Evolutionary conservation across 2,329 filamentous ascomycete species (phyloP).

Genomic region (Madurella fahalii): DNA sequence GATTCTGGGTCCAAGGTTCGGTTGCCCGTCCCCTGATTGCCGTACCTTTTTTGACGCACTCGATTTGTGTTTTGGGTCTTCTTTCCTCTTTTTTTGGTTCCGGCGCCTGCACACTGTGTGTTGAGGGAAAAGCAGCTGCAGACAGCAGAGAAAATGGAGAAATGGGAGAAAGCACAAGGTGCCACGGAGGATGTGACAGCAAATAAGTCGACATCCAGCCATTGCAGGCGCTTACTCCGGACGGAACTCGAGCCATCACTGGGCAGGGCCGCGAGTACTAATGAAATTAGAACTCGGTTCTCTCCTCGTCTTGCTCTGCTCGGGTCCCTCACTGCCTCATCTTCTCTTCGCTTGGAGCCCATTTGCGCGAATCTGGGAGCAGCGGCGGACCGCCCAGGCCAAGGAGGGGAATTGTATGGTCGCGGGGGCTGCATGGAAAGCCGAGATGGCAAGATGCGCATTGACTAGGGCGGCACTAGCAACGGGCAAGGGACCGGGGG

Average conservation of each 20-base stretch:
- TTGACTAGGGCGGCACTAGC: constrained; percentile 23
- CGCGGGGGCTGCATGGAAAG: constrained; percentile 22
- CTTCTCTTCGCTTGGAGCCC: constrained; percentile 15
- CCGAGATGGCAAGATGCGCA: constrained; percentile 25
- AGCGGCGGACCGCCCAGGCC: constrained; percentile 20
- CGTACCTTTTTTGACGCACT: constrained; percentile 3
- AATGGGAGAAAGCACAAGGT: constrained; percentile 17
- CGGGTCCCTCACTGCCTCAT: constrained; percentile 11
- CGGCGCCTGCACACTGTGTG: constrained; percentile 14
- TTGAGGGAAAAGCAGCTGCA: constrained; percentile 9
- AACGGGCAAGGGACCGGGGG: constrained; percentile 18
- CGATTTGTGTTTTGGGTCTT: too few relatives aligned
- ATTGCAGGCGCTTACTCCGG: constrained; percentile 40
- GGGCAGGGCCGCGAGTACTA: constrained; percentile 36
- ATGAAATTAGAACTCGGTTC: constrained; percentile 44
- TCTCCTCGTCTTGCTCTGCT: constrained; percentile 6
- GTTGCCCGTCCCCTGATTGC: constrained; percentile 3
- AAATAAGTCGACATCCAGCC: constrained; percentile 40
- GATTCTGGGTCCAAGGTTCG: not conserved
- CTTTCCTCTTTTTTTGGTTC: constrained; percentile 4
- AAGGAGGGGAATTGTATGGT: constrained; percentile 9
- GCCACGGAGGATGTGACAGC: constrained; percentile 33
- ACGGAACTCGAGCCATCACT: constrained; percentile 40
- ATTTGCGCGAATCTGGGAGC: constrained; percentile 18
- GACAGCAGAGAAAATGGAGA: constrained; percentile 15